phyloP scores from a whole-genome alignment of 495 filamentous ascomycete genomes.

The Talaromyces liani region DNA sequence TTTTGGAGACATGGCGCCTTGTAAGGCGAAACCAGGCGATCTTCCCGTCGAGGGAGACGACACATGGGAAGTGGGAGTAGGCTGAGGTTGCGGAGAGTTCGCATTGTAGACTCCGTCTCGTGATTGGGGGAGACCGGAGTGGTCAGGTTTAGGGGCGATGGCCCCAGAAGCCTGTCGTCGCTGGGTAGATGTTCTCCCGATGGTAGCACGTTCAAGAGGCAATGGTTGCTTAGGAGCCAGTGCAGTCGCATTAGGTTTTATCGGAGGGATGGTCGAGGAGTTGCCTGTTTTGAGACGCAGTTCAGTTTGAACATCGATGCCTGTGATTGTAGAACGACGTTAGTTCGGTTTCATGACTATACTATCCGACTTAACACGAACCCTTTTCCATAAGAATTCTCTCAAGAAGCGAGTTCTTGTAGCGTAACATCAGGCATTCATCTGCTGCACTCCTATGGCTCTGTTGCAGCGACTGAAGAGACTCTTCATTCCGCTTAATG shows the following conservation, averaged over 20 bases:
- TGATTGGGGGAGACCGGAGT: conserved; percentile 46
- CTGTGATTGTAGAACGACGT: conserved; percentile 34
- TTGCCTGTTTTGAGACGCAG: conserved; percentile 77
- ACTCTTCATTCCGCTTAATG: conserved; percentile 95
- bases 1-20: conserved; percentile 62
- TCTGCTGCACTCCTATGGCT: conserved; percentile 93
- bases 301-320: conserved; percentile 96
- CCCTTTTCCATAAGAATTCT: conserved; percentile 94
- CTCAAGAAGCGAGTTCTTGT: conserved; percentile 96
- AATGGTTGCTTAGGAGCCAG: conserved; percentile 41
- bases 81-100: conserved; percentile 57
- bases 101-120: conserved; percentile 42
- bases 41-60: conserved; percentile 67
- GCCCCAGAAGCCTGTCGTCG: conserved; percentile 57
- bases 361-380: conserved; percentile 23
- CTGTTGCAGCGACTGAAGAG: conserved; percentile 82
- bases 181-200: conserved; percentile 61
- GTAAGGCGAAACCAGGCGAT: conserved; percentile 62
- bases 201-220: conserved; percentile 63
- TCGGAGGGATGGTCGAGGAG: conserved; percentile 56
- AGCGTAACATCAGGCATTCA: conserved; percentile 95
- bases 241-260: conserved; percentile 51
- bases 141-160: conserved; percentile 64
- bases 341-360: not conserved
- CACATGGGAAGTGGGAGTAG: conserved; percentile 75